phyloP scores from a whole-genome alignment of 495 filamentous ascomycete species.

The Podospora sp. region DNA sequence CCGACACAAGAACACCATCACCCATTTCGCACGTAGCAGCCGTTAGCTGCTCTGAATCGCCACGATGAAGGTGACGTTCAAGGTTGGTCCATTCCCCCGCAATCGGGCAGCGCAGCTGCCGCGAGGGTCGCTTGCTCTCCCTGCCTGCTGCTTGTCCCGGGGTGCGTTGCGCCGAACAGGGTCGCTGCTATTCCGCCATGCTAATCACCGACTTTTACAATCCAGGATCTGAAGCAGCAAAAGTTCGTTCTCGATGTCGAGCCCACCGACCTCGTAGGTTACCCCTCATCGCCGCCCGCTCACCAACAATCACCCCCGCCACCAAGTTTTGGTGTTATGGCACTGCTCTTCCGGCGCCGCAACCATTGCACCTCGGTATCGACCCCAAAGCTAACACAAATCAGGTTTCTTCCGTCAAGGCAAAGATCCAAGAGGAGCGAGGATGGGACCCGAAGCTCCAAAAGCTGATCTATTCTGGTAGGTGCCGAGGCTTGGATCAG shows the following conservation, averaged over 20 bases:
- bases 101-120: slow-evolving; percentile 3
- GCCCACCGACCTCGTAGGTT: slow-evolving; percentile 84
- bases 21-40: slow-evolving; percentile 23
- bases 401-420: slow-evolving; percentile 86
- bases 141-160: not conserved
- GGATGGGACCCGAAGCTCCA: slow-evolving; percentile 85
- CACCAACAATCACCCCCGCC: slow-evolving; percentile 21
- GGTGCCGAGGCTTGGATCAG: slow-evolving; percentile 26
- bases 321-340: slow-evolving; percentile 17
- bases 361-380: not conserved
- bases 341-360: not conserved
- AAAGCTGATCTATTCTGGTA: slow-evolving; percentile 98
- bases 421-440: slow-evolving; percentile 84
- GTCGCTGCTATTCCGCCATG: slow-evolving; percentile 20
- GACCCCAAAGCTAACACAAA: slow-evolving; percentile 15
- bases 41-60: slow-evolving; percentile 39
- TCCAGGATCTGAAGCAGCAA: slow-evolving; percentile 93
- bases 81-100: slow-evolving; percentile 40
- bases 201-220: slow-evolving; percentile 33
- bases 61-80: slow-evolving; percentile 57
- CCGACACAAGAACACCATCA: not conserved
- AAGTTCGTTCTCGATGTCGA: slow-evolving; percentile 96
- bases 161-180: not conserved
- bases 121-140: slow-evolving; percentile 2
- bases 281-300: slow-evolving; percentile 31